Conservation (phyloP, 2,329 filamentous ascomycete genomes). For the Calonectria pseudoreteaudii region DNA sequence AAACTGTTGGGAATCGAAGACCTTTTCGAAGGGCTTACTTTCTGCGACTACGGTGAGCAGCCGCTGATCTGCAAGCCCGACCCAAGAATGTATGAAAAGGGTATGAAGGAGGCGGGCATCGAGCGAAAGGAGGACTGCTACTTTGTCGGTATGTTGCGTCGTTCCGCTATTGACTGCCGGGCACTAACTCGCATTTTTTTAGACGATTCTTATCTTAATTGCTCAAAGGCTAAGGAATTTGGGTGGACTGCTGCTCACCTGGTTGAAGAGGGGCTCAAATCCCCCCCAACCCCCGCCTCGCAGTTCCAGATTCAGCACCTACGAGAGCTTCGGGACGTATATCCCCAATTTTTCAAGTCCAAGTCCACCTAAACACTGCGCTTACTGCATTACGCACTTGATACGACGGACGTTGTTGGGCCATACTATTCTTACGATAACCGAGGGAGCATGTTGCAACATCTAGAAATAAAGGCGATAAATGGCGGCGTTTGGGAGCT, state of each 20-base stretch:
- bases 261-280: constrained; percentile 78
- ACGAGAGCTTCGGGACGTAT: constrained; percentile 79
- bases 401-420: neutral
- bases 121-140: constrained; percentile 79
- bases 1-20: constrained; percentile 85
- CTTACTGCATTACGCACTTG: neutral
- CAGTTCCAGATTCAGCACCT: constrained; percentile 82
- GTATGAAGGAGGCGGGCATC: constrained; percentile 85
- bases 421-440: neutral
- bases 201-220: constrained; percentile 93
- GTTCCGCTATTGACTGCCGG: neutral
- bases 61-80: constrained; percentile 90
- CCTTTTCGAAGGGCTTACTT: constrained; percentile 94
- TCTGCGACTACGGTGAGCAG: constrained; percentile 83
- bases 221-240: constrained; percentile 77
- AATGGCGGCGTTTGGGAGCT: constrained; percentile 31
- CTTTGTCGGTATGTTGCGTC: constrained; percentile 81
- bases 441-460: neutral
- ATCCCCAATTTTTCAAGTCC: constrained; percentile 87
- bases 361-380: constrained; percentile 27
- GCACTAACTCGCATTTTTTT: neutral
- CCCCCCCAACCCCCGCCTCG: constrained; percentile 73
- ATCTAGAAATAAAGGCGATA: constrained; percentile 4
- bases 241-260: constrained; percentile 92
- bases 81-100: constrained; percentile 85